Evolutionary conservation across 2,329 filamentous ascomycete genomes (phyloP), one percentile per base, ranked within the genome.

Genomic region (Rachicladosporium sp.): DNA sequence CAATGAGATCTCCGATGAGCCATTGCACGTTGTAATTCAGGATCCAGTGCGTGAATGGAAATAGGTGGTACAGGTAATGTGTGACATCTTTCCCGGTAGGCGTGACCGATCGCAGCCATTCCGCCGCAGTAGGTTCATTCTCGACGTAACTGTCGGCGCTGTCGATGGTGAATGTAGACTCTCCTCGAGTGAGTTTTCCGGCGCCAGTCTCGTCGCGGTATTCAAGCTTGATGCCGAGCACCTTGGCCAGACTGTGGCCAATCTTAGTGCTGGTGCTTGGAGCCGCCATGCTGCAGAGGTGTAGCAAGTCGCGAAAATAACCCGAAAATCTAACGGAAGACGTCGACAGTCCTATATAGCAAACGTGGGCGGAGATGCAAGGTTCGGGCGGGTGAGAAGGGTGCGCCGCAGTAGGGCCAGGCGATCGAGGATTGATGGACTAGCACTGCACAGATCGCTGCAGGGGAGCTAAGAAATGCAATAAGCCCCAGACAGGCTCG

Each of bases 1-100:
- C 89, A 41, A 96, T 79, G 35, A 96, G 62, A 64, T 98, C 91
- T 52, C 91, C 91, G 10, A 77, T 60, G 4, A 95, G 63, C 91
- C 91, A 98, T 66, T 87, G 79, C 3, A 78, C 8, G 57, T 98
- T 98, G 66, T 98, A 98, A 50, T 79, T 75, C 9, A 67, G 63
- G 42, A 95, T 89, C 91, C 91, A 98, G n/a, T 76, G 70, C 4
- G 82, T 58, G 56, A 95, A 95, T 0, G 91, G 91, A 50, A 98
- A 93, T 1, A 95, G 66, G 10, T 74, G 81, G 48, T 68, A 64
- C 43, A 78, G 40, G 55, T 95, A 96, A 2, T 64, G 50, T 3
- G 59, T 34, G 3, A 80, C 38, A 29, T 82, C 71, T 1, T 57
- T 47, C 5, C 66, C 59, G 0, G 68, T 68, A 0, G 89, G 89